Conservation (phyloP, 2,329 filamentous ascomycete genomes). For the Torrubiella hemipterigena region DNA sequence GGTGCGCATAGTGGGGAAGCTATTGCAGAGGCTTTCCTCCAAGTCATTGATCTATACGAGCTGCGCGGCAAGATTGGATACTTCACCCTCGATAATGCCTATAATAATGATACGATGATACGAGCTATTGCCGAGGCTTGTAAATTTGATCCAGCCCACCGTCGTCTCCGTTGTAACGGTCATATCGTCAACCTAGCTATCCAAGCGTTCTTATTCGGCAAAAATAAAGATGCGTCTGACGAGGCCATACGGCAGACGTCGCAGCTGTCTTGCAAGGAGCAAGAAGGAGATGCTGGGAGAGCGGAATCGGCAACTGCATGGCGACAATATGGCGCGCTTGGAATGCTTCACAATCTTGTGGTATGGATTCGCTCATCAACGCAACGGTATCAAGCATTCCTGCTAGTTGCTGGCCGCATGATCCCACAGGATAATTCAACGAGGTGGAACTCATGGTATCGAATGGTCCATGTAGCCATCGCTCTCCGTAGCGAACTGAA, state of each 20-base stretch:
- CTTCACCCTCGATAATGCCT: constrained; percentile 8
- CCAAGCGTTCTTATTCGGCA: constrained; percentile 2
- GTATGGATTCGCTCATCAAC: constrained; percentile 2
- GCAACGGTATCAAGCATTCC: constrained; percentile 1
- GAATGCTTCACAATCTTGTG: constrained; percentile 3
- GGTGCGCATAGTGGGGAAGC: constrained; percentile 5
- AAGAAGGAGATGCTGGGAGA: not conserved
- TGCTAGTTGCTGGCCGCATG: constrained; percentile 2
- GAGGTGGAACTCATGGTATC: constrained; percentile 5
- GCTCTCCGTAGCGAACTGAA: not conserved
- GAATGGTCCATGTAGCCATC: constrained; percentile 4
- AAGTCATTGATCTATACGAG: constrained; percentile 6
- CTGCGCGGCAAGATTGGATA: constrained; percentile 4
- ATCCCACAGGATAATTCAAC: constrained; percentile 3
- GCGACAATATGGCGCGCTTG: not conserved
- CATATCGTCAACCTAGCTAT: constrained; percentile 6
- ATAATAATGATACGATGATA: constrained; percentile 8
- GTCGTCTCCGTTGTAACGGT: constrained; percentile 4
- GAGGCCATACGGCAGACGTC: constrained; percentile 1
- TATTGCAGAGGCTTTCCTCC: constrained; percentile 3
- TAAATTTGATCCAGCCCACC: constrained; percentile 3
- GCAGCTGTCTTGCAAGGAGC: not conserved
- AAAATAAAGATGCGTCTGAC: constrained; percentile 4
- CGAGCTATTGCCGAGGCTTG: constrained; percentile 6
- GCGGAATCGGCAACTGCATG: not conserved